These are phyloP conservation scores for Balakata baccata DNA, from an alignment of 345 rosid species.

Conservation along the genomic window DNA sequence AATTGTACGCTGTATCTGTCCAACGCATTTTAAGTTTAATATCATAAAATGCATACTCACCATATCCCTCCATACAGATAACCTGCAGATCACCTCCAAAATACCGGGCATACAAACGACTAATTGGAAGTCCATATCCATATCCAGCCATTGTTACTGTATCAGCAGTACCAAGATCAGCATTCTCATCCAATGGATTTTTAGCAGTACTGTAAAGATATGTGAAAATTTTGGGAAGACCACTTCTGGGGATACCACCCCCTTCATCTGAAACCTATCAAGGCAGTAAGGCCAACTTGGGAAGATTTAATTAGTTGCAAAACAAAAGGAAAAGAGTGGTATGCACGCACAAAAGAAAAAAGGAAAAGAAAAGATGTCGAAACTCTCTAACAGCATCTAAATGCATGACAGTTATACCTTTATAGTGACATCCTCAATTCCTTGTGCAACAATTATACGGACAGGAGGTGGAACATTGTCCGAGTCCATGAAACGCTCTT, in stretches of 20 bases:
- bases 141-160: slow-evolving; percentile 89
- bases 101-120: slow-evolving; percentile 91
- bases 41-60: slow-evolving; percentile 44
- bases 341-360: not conserved
- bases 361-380: not conserved
- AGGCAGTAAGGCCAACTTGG: slow-evolving; percentile 16
- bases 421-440: slow-evolving; percentile 92
- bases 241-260: slow-evolving; percentile 95
- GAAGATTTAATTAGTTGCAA: not conserved
- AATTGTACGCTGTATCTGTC: too few relatives aligned
- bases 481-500: slow-evolving; percentile 71
- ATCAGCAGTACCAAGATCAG: slow-evolving; percentile 61
- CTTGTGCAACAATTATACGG: slow-evolving; percentile 87
- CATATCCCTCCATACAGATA: slow-evolving; percentile 98
- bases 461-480: slow-evolving; percentile 76
- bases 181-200: slow-evolving; percentile 72
- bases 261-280: slow-evolving; percentile 91
- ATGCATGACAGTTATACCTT: slow-evolving; percentile 43
- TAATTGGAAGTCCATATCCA: slow-evolving; percentile 91
- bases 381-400: not conserved
- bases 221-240: slow-evolving; percentile 93
- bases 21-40: not conserved
- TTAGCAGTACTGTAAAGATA: slow-evolving; percentile 93
- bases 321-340: not conserved
- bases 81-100: slow-evolving; percentile 97